Percentiles rank a stretch among this genome's conserved stretches.
Evolutionary conservation across 2,329 filamentous ascomycete species (phyloP).

Genomic region (Alternaria brassicicola): DNA sequence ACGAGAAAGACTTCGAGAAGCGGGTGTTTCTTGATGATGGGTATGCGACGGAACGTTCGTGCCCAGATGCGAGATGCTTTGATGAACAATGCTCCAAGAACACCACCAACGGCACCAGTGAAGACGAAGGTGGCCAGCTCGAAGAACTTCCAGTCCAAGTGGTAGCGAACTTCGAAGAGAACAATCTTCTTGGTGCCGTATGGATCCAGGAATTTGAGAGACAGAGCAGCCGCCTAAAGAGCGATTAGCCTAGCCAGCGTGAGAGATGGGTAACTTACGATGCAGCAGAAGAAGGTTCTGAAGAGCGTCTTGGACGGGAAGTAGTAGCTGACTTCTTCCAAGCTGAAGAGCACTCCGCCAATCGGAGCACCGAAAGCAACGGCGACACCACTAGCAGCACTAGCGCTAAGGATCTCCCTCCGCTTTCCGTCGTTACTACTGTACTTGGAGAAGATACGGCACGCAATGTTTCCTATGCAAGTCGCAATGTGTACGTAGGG

Average conservation of each 20-base stretch:
- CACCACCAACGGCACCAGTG: conserved; percentile 85
- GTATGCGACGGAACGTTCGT: conserved; percentile 80
- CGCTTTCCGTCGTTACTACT: conserved; percentile 92
- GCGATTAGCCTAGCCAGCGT: conserved; percentile 16
- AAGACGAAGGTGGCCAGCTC: conserved; percentile 84
- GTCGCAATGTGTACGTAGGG: conserved; percentile 98
- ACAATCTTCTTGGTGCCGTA: conserved; percentile 98
- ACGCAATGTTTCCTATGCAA: conserved; percentile 93
- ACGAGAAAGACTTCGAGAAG: conserved; percentile 88
- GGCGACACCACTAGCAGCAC: conserved; percentile 87
- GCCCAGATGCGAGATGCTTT: conserved; percentile 94
- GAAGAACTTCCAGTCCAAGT: conserved; percentile 91
- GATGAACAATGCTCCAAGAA: conserved; percentile 89
- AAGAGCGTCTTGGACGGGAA: conserved; percentile 98
- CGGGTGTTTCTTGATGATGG: conserved; percentile 79
- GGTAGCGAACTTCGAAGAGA: conserved; percentile 90
- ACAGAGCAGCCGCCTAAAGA: conserved; percentile 71
- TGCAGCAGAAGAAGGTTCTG: conserved; percentile 97
- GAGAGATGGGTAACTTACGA: conserved; percentile 58
- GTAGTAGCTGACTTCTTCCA: conserved; percentile 97
- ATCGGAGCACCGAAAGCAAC: conserved; percentile 93
- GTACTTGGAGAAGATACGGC: conserved; percentile 93
- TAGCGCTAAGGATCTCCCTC: conserved; percentile 90
- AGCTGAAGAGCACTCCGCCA: conserved; percentile 86
- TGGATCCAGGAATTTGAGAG: conserved; percentile 92